Evolutionary conservation across 169 alveolate genomes (phyloP).

Genomic region (Plasmodium blacklocki): DNA sequence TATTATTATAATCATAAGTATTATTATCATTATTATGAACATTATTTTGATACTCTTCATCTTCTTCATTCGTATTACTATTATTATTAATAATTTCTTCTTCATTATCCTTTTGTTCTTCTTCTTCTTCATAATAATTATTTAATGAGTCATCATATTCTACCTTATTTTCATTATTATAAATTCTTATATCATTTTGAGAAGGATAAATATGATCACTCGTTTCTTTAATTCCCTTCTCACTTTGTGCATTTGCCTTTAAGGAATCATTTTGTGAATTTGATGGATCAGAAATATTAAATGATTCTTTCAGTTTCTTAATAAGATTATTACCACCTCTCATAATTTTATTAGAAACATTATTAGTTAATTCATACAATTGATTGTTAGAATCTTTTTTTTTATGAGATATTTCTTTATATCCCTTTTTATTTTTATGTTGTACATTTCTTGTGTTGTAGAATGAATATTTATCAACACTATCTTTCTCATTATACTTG

Average conservation of each 20-base stretch:
- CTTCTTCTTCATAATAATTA: constrained; percentile 16
- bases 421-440: not conserved
- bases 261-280: constrained; percentile 12
- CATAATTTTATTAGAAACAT: constrained; percentile 4
- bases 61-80: not conserved
- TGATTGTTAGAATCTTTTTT: not conserved
- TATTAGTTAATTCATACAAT: constrained; percentile 12
- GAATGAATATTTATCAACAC: not conserved
- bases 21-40: constrained; percentile 4
- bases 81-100: not conserved
- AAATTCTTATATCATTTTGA: constrained; percentile 10
- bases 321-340: not conserved
- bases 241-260: not conserved
- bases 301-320: not conserved
- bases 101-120: not conserved
- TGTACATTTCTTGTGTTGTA: not conserved
- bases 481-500: not conserved
- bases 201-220: constrained; percentile 5
- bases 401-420: not conserved
- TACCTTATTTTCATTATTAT: constrained; percentile 11
- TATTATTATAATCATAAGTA: constrained; percentile 1
- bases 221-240: not conserved
- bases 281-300: not conserved
- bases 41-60: not conserved
- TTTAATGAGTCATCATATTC: constrained; percentile 17